phyloP scores from a whole-genome alignment of 176 grass and related monocot species.

The Zizania latifolia region DNA sequence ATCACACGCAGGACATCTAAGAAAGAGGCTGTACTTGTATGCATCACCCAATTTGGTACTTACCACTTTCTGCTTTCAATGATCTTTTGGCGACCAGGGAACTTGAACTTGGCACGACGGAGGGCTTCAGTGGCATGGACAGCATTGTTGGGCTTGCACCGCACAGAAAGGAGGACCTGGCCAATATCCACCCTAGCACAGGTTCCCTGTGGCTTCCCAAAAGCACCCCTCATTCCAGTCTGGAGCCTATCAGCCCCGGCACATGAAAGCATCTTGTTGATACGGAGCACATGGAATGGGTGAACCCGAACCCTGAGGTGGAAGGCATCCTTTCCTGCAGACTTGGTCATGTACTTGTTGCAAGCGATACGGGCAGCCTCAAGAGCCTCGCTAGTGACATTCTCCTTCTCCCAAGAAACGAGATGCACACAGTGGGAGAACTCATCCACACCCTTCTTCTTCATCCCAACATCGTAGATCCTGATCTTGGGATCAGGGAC shows the following conservation, averaged over 20 bases:
- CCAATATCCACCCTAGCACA: conserved; percentile 66
- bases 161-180: conserved; percentile 62
- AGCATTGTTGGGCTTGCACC: conserved; percentile 59
- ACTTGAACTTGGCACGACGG: conserved; percentile 79
- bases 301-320: conserved; percentile 69
- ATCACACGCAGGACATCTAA: neutral
- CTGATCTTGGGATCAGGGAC: conserved; percentile 78
- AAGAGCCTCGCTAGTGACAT: conserved; percentile 72
- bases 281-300: conserved; percentile 64
- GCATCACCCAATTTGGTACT: neutral
- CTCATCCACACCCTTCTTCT: conserved; percentile 64
- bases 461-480: conserved; percentile 86
- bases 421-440: conserved; percentile 67
- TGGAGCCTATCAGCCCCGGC: conserved; percentile 91
- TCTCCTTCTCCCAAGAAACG: conserved; percentile 80
- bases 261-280: conserved; percentile 83
- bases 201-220: conserved; percentile 64
- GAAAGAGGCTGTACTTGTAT: neutral
- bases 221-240: conserved; percentile 88
- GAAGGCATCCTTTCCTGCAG: conserved; percentile 73
- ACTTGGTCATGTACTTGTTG: conserved; percentile 87
- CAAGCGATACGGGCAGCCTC: conserved; percentile 78
- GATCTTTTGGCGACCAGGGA: conserved; percentile 80
- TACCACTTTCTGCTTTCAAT: conserved; percentile 70
- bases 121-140: conserved; percentile 53